Base-by-base conservation (phyloP, 2,329 filamentous ascomycete genomes). In the Epichloe baconii region DNA sequence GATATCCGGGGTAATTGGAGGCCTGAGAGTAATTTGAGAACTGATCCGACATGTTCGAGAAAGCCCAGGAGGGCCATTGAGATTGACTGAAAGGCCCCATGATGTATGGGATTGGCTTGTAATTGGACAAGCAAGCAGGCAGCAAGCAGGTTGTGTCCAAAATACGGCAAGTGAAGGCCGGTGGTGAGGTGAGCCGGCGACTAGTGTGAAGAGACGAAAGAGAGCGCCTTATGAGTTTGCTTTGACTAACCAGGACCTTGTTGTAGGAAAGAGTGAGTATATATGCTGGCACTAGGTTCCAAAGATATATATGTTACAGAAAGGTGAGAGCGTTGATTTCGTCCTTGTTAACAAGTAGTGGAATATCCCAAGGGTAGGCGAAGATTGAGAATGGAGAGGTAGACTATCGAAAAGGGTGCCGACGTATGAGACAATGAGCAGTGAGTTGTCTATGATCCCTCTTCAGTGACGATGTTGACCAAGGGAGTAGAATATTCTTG, bases 11-110 rank as follows among this genome's bases (percentile, higher is more conserved):
- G 56, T 68, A 68, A 44, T 60, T 64, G n/a, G 63, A 57, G 36
- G 63, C 52, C 42, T 65, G 65, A 12, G 61, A 52, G 53, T 67
- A 69, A 48, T 59, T 57, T 23, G 63, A 48, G 51, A 62, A 69
- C 3, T 61, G 57, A 51, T 62, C 61, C 50, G 56, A 50, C 48
- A 59, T 53, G 44, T 55, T 58, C 46, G 63, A 56, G 52, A 66
- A 69, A 11, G 60, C 56, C 67, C 67, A 69, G 34, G 61, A 57
- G 35, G 65, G 53, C 67, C 67, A 69, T 52, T 67, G 63, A 15
- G 60, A 50, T 55, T 68, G 64, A 51, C 62, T 56, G 55, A 64
- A 68, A 48, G 65, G 56, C 53, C 59, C 60, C 65, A 69, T 69
- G 23, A 12, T 52, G 36, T 47, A n/a, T 10, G 44, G 2, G 37